Conservation (phyloP, 805 yeast genomes). For the Saccharomyces kudriavzevii region DNA sequence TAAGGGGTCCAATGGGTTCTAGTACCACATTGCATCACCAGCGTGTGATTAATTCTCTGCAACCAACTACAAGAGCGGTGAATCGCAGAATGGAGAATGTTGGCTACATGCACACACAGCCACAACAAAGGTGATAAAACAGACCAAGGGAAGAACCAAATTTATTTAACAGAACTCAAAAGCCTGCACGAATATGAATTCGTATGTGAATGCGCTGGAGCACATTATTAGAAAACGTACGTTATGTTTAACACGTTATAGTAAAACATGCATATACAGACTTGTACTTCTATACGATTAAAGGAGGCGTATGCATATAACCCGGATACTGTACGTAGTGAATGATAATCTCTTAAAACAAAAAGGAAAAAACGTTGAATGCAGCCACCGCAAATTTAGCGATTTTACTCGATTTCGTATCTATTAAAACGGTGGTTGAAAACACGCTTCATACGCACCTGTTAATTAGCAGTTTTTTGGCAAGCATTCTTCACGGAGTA, state of each 20-base stretch:
- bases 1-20: slow-evolving; percentile 13
- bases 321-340: background rate
- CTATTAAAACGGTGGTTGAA: background rate
- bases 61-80: slow-evolving; percentile 37
- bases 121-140: background rate
- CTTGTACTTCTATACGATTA: background rate
- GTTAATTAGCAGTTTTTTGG: background rate
- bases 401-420: background rate
- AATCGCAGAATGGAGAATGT: slow-evolving; percentile 29
- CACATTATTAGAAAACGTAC: background rate
- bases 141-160: no score
- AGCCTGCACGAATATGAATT: background rate
- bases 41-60: slow-evolving; percentile 23
- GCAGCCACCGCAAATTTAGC: background rate
- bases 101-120: background rate
- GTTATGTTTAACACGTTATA: background rate
- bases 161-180: background rate
- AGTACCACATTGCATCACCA: slow-evolving; percentile 19
- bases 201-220: background rate
- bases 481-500: background rate
- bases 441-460: background rate
- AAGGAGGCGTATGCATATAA: background rate
- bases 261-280: background rate
- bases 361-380: background rate
- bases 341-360: background rate